Percentiles rank a stretch among this genome's conserved stretches.
phyloP scores from a whole-genome alignment of 805 yeast species.

The Teunomyces kruisii region DNA sequence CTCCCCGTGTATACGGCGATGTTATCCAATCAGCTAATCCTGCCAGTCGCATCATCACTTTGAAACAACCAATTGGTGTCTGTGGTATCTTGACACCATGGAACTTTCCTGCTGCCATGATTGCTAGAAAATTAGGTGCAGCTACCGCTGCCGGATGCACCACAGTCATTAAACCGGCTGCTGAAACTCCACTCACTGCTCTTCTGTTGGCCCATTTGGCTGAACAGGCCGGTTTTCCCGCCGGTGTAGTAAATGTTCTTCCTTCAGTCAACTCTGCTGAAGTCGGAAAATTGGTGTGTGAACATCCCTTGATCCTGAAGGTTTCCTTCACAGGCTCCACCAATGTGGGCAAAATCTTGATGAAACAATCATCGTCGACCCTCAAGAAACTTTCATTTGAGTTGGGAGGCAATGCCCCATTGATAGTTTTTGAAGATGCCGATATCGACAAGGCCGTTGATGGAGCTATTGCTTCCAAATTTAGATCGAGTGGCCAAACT shows the following conservation, averaged over 20 bases:
- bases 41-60: constrained; percentile 51
- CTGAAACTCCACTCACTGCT: constrained; percentile 73
- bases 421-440: constrained; percentile 73
- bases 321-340: constrained; percentile 82
- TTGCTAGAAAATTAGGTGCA: constrained; percentile 71
- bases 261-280: constrained; percentile 47
- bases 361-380: constrained; percentile 59
- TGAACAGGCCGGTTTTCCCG: constrained; percentile 68
- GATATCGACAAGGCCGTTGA: constrained; percentile 63
- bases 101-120: constrained; percentile 84
- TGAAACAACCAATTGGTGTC: constrained; percentile 78
- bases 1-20: constrained; percentile 71
- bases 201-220: constrained; percentile 63
- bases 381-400: constrained; percentile 72
- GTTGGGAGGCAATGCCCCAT: constrained; percentile 82
- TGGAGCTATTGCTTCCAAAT: constrained; percentile 66
- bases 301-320: constrained; percentile 54
- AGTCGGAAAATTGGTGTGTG: constrained; percentile 55
- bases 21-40: constrained; percentile 55
- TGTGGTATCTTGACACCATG: constrained; percentile 80
- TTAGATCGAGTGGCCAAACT: constrained; percentile 78
- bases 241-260: constrained; percentile 65
- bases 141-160: constrained; percentile 82
- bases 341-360: constrained; percentile 64
- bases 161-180: constrained; percentile 72